These are phyloP conservation scores for Colletotrichum siamense DNA, from an alignment of 2,329 filamentous ascomycete genomes.

Conservation along the genomic window DNA sequence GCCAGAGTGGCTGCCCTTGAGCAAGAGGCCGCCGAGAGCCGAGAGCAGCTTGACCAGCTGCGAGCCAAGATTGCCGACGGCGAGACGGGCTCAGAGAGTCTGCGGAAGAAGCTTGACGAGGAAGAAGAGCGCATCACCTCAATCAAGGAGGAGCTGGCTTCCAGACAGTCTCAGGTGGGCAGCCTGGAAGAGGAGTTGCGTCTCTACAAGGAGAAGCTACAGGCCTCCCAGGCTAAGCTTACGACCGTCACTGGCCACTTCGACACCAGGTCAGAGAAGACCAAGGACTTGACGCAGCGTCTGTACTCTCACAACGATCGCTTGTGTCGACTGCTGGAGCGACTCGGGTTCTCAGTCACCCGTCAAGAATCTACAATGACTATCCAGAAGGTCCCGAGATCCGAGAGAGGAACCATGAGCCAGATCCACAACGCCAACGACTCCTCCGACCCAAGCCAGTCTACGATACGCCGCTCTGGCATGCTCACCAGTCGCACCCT, in stretches of 20 bases:
- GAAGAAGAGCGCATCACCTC: slow-evolving; percentile 74
- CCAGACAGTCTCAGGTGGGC: slow-evolving; percentile 77
- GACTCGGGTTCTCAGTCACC: slow-evolving; percentile 82
- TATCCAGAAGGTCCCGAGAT: slow-evolving; percentile 73
- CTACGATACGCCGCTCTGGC: slow-evolving; percentile 58
- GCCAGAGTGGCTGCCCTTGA: slow-evolving; percentile 61
- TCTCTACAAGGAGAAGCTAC: slow-evolving; percentile 69
- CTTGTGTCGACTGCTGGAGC: slow-evolving; percentile 81
- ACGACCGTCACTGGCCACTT: slow-evolving; percentile 61
- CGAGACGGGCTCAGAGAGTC: slow-evolving; percentile 80
- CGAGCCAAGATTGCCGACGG: slow-evolving; percentile 79
- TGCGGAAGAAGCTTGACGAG: slow-evolving; percentile 77
- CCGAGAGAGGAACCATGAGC: slow-evolving; percentile 55
- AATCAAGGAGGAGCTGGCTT: slow-evolving; percentile 73
- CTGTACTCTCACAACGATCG: slow-evolving; percentile 86
- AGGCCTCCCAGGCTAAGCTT: slow-evolving; percentile 58
- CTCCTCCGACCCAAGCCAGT: slow-evolving; percentile 56
- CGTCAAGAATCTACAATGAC: slow-evolving; percentile 75
- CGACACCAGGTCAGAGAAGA: slow-evolving; percentile 72
- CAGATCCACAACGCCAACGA: slow-evolving; percentile 60
- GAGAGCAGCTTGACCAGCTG: slow-evolving; percentile 71
- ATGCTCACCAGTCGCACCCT: slow-evolving; percentile 59
- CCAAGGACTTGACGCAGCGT: slow-evolving; percentile 83
- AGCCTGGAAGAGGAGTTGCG: slow-evolving; percentile 78
- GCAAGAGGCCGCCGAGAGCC: slow-evolving; percentile 65